These are phyloP conservation scores for Smallanthus sonchifolius DNA, from an alignment of 129 eudicot genomes.

Conservation along the genomic window DNA sequence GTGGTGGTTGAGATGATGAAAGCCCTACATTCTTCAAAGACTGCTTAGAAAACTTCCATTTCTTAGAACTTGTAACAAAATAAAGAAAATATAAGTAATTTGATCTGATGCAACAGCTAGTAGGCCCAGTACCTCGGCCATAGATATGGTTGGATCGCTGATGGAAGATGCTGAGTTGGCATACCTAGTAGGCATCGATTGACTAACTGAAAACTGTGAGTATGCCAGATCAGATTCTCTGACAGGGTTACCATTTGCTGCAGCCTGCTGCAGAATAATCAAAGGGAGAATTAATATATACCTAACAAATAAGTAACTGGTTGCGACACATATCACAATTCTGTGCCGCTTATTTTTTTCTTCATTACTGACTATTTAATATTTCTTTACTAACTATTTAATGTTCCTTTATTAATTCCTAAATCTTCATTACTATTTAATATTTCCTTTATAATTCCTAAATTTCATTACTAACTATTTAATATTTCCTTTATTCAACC, in stretches of 20 bases:
- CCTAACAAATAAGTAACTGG: too few species aligned
- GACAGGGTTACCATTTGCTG: slow-evolving; percentile 55
- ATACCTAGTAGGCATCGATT: slow-evolving; percentile 64
- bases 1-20: slow-evolving; percentile 55
- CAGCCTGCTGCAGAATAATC: slow-evolving; percentile 30
- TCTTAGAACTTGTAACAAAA: background rate
- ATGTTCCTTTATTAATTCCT: too few species aligned
- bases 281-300: background rate
- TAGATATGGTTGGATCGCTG: slow-evolving; percentile 61
- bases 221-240: slow-evolving; percentile 78
- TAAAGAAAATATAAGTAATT: background rate
- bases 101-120: background rate
- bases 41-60: slow-evolving; percentile 31
- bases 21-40: slow-evolving; percentile 65
- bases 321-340: too few species aligned
- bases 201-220: slow-evolving; percentile 66
- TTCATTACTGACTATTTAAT: too few species aligned
- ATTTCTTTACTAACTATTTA: too few species aligned
- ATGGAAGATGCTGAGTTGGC: slow-evolving; percentile 60
- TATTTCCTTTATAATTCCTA: too few species aligned
- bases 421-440: too few species aligned
- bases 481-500: too few species aligned
- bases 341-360: too few species aligned
- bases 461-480: too few species aligned
- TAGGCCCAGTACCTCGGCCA: slow-evolving; percentile 61